These are phyloP conservation scores for Mucor mucedo DNA, from an alignment of 371 early-diverging fungal species.

Conservation along the genomic window DNA sequence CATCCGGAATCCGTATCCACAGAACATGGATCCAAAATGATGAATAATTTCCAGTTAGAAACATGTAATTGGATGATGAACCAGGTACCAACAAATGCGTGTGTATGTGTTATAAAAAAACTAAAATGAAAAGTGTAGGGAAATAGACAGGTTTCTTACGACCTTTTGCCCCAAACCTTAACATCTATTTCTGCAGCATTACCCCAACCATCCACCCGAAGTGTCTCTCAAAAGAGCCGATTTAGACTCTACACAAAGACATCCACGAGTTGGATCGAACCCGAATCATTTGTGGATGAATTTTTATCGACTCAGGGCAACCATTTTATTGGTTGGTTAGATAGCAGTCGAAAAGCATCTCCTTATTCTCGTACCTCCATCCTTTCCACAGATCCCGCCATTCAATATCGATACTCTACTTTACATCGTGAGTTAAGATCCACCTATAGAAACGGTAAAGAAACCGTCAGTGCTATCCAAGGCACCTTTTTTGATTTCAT, in stretches of 20 bases:
- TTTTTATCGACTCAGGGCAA: slow-evolving; percentile 17
- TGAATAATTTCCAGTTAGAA: slow-evolving; percentile 74
- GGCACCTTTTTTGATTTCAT: slow-evolving; percentile 44
- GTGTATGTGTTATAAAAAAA: no score
- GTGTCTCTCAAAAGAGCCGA: background rate
- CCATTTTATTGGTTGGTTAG: slow-evolving; percentile 19
- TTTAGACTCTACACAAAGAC: slow-evolving; percentile 22
- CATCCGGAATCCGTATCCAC: slow-evolving; percentile 96
- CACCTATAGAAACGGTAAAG: background rate
- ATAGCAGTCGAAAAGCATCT: slow-evolving; percentile 34
- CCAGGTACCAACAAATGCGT: slow-evolving; percentile 14
- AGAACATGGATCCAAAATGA: slow-evolving; percentile 71
- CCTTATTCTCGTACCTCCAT: slow-evolving; percentile 47
- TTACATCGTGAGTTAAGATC: slow-evolving; percentile 29
- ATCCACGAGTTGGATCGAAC: slow-evolving; percentile 33
- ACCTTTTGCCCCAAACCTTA: background rate
- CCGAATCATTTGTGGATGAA: slow-evolving; percentile 31
- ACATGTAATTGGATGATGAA: slow-evolving; percentile 47
- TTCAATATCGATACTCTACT: slow-evolving; percentile 49
- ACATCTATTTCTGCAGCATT: slow-evolving; percentile 19
- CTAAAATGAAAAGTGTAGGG: slow-evolving; percentile 6
- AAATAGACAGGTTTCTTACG: background rate
- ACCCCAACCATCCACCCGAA: slow-evolving; percentile 2
- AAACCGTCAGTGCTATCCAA: background rate
- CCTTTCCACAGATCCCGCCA: slow-evolving; percentile 40